Evolutionary conservation across 2,329 filamentous ascomycete species (phyloP).

Genomic region (Penicillium italicum): DNA sequence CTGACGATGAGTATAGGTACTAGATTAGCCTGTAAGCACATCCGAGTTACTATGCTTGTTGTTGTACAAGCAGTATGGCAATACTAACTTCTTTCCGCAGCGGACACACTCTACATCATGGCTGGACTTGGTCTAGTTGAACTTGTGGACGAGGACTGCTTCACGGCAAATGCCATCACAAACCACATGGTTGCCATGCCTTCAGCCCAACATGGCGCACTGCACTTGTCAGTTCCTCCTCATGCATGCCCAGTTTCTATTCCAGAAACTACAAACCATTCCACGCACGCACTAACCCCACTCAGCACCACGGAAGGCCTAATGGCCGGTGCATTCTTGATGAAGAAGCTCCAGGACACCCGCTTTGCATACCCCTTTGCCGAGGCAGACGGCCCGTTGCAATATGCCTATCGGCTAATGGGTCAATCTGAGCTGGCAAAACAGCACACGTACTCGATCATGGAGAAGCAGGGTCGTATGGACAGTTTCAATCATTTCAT

Average conservation of each 20-base stretch:
- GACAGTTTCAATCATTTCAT: constrained; percentile 41
- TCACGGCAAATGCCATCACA: constrained; percentile 34
- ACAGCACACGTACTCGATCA: constrained; percentile 38
- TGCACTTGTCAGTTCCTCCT: constrained; percentile 35
- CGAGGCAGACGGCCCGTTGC: constrained; percentile 33
- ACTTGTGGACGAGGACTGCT: constrained; percentile 30
- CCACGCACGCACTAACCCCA: background rate
- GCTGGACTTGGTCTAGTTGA: constrained; percentile 37
- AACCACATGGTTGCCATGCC: constrained; percentile 35
- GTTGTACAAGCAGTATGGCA: background rate
- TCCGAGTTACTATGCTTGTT: background rate
- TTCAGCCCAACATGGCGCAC: constrained; percentile 35
- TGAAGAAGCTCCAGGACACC: constrained; percentile 33
- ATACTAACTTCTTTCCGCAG: constrained; percentile 19
- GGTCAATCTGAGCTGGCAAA: constrained; percentile 28
- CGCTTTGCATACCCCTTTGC: constrained; percentile 37
- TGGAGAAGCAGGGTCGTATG: constrained; percentile 37
- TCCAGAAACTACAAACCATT: background rate
- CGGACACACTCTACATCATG: constrained; percentile 38
- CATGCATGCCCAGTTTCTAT: background rate
- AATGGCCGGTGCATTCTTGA: constrained; percentile 35
- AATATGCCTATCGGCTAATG: constrained; percentile 35
- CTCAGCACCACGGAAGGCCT: constrained; percentile 34
- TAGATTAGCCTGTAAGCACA: constrained; percentile 15
- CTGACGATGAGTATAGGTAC: constrained; percentile 5